Base-by-base conservation (phyloP, 768 basidiomycete genomes). In the Russula ochroleuca region DNA sequence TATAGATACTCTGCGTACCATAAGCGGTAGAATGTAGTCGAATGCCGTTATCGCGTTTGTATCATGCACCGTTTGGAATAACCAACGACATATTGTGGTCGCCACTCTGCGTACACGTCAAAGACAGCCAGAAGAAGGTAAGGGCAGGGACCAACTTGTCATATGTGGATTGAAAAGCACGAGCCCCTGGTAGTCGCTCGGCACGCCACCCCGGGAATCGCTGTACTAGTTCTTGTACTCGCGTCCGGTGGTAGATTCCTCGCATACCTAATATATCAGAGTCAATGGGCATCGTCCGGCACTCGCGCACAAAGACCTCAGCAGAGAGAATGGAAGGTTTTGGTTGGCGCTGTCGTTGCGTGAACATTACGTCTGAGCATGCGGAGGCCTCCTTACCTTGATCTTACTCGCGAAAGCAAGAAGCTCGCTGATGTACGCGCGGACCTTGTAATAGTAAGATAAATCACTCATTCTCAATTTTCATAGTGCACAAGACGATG, bases 141-240 rank as follows among this genome's bases (percentile, higher is more conserved):
- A 21, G 45, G n/a, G 9, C 45, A 28, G 63, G 52, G 2, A 72
- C 78, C 43, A 71, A 86, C 82, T 86, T 82, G 70, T 95, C 92
- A 68, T 94, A 93, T n/a, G 82, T 86, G 0, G 91, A 94, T 69
- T 91, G 87, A 70, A 91, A 87, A 5, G 91, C 91, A 38, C 87
- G 83, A 28, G 85, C 83, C 4, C 92, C 91, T 21, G 90, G 83
- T 5, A 85, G 72, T 37, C 92, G 83, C 64, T 88, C 81, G 43
- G 79, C 78, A 37, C 89, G 80, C 92, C 90, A 92, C 21, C 78
- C 72, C 48, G 83, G 81, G 71, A 95, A 86, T 25, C 78, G 79
- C 23, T 80, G 74, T 2, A 88, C 84, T 5, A 92, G 80, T 56
- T 85, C 80, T 11, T 78, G 68, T 6, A 93, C 79, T 50, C 87